Evolutionary conservation across 192 early-diverging fungal genomes (phyloP), one percentile per base, ranked within the genome.

Genomic region (Chytriomyces hyalinus): DNA sequence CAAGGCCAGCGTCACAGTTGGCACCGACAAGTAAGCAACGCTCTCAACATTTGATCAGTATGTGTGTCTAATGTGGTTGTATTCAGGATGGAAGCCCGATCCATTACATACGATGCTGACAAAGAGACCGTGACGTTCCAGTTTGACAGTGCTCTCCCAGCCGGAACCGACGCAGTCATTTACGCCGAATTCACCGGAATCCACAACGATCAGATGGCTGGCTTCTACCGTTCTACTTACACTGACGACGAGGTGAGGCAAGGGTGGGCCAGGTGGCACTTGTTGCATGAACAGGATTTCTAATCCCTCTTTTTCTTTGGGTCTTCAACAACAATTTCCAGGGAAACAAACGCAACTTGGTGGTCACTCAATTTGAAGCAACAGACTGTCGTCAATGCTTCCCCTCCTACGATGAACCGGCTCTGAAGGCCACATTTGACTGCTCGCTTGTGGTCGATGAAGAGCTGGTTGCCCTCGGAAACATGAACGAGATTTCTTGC

Each of bases 351-450:
- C 9, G 81, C 80, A 89, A 92, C 81, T 86, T 99, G 78, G 95
- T 93, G 8, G 93, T 92, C 7, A 98, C 97, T 6, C 97, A 99
- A 81, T 99, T 98, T 77, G 95, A 98, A 87, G 88, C 95, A 9
- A 96, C 94, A 22, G 92, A 96, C 80, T 93, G 93, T 43, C 92
- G 97, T 69, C 90, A 93, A 46, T 92, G 93, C 15, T 93, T 99
- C 83, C 97, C 97, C n/a, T 98, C 92, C 82, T 98, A 92, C 91
- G 97, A 99, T 84, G 97, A 98, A 87, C 97, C 97, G 47, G 88
- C 91, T 69, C 89, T 94, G 60, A 99, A 99, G 86, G 95, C 97
- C 44, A 96, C 94, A 0, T 99, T 98, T 68, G 94, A 96, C 76
- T 88, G 97, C 50, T 94, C 92, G 4, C 85, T 99, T 70, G 86